Conservation (phyloP, 2,329 filamentous ascomycete species). For the Chaetomium globosum region DNA sequence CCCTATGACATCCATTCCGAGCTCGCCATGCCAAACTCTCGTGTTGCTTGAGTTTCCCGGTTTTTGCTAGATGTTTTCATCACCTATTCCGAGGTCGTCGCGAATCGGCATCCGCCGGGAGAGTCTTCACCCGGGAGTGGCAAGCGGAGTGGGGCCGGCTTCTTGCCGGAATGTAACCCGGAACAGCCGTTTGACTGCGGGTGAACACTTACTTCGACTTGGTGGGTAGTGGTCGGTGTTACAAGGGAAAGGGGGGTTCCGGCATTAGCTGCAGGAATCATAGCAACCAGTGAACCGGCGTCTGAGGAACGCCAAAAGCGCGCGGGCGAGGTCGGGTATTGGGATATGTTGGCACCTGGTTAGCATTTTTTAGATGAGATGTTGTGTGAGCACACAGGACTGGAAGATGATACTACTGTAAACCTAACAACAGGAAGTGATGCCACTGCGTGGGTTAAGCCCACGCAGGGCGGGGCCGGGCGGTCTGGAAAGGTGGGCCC, state of each 20-base stretch:
- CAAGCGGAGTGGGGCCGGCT: constrained; percentile 5
- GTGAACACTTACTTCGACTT: not conserved
- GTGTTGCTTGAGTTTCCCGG: not conserved
- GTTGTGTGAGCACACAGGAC: too few relatives aligned
- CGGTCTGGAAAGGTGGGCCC: too few relatives aligned
- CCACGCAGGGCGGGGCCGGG: too few relatives aligned
- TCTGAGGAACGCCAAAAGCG: not conserved
- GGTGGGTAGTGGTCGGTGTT: not conserved
- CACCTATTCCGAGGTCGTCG: not conserved
- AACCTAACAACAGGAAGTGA: too few relatives aligned
- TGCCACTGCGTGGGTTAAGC: too few relatives aligned
- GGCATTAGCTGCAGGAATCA: not conserved
- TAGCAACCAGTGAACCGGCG: not conserved
- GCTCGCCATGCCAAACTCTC: not conserved
- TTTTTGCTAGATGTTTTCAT: not conserved
- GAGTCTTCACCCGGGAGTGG: constrained; percentile 32
- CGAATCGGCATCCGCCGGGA: constrained; percentile 19
- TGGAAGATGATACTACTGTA: too few relatives aligned
- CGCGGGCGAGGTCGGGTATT: not conserved
- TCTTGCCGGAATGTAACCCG: not conserved
- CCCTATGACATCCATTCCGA: not conserved
- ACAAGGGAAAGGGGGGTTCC: not conserved
- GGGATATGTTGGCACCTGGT: not conserved
- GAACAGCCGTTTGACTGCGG: not conserved
- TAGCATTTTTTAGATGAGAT: not conserved